A percentile compares a stretch with the other conserved stretches of the same genome.
These are phyloP conservation scores for Microbotryomycetes sp. DNA, from an alignment of 1,284 basidiomycete genomes.

Conservation along the genomic window DNA sequence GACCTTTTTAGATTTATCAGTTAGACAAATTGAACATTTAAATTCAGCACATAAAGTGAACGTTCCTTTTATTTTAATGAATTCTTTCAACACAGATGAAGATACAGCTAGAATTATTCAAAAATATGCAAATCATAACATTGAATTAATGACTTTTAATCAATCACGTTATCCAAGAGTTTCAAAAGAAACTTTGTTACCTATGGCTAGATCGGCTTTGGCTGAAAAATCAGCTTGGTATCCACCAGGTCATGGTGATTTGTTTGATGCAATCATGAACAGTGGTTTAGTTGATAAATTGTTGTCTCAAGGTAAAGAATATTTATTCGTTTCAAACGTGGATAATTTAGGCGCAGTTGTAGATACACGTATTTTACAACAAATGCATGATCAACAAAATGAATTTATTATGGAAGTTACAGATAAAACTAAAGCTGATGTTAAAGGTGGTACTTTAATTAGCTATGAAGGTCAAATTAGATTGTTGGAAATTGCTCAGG, in stretches of 20 bases:
- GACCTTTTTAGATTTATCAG: slow-evolving; percentile 97
- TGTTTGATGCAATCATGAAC: slow-evolving; percentile 89
- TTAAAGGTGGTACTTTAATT: slow-evolving; percentile 94
- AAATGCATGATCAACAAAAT: slow-evolving; percentile 53
- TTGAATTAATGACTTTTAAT: slow-evolving; percentile 86
- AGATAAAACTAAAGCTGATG: slow-evolving; percentile 99
- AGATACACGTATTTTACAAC: slow-evolving; percentile 75
- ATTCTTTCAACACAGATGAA: slow-evolving; percentile 98
- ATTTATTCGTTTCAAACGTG: slow-evolving; percentile 98
- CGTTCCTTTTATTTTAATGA: slow-evolving; percentile 98
- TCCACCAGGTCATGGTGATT: slow-evolving; percentile 97
- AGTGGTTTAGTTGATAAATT: slow-evolving; percentile 95
- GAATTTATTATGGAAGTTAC: slow-evolving; percentile 96
- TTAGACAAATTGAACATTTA: slow-evolving; percentile 87
- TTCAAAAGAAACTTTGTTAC: slow-evolving; percentile 87
- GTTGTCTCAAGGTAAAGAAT: slow-evolving; percentile 92
- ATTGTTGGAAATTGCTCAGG: slow-evolving; percentile 96
- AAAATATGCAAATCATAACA: slow-evolving; percentile 97
- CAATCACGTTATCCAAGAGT: slow-evolving; percentile 98
- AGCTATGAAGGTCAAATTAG: slow-evolving; percentile 70
- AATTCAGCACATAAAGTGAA: slow-evolving; percentile 59
- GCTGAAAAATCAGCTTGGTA: slow-evolving; percentile 97
- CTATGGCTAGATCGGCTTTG: slow-evolving; percentile 75
- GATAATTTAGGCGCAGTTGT: slow-evolving; percentile 98
- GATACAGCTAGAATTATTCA: slow-evolving; percentile 94